Conservation (phyloP, 1,139 yeast species). For the Taphrina confusa region DNA sequence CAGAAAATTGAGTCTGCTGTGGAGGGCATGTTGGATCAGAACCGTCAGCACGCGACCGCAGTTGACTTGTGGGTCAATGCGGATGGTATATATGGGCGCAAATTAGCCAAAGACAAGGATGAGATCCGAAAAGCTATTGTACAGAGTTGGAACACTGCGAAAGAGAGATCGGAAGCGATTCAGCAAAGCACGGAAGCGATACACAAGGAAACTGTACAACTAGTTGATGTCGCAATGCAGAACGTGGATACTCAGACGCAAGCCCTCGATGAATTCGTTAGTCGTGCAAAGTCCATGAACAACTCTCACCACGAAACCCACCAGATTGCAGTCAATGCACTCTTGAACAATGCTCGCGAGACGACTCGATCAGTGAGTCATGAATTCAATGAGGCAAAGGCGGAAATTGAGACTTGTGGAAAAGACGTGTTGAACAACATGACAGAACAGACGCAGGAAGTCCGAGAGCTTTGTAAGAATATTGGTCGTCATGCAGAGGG, state of each 20-base stretch:
- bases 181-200: slow-evolving; percentile 39
- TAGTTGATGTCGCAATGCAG: slow-evolving; percentile 39
- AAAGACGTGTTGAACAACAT: slow-evolving; percentile 24
- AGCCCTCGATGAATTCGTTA: slow-evolving; percentile 39
- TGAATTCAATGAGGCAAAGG: slow-evolving; percentile 35
- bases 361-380: slow-evolving; percentile 19
- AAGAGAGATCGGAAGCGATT: slow-evolving; percentile 38
- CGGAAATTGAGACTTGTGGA: slow-evolving; percentile 35
- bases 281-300: slow-evolving; percentile 38
- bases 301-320: slow-evolving; percentile 37
- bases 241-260: slow-evolving; percentile 40
- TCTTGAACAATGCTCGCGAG: slow-evolving; percentile 28
- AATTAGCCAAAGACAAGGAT: slow-evolving; percentile 38
- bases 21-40: background rate
- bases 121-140: slow-evolving; percentile 40
- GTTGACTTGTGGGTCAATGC: slow-evolving; percentile 38
- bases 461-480: slow-evolving; percentile 34
- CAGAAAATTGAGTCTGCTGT: background rate
- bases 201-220: slow-evolving; percentile 40
- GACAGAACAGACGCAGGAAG: slow-evolving; percentile 27
- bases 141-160: slow-evolving; percentile 38
- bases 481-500: slow-evolving; percentile 12
- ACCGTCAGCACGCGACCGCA: background rate
- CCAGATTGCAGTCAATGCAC: slow-evolving; percentile 13
- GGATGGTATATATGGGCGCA: slow-evolving; percentile 39